Conservation (phyloP, 345 rosid genomes). For the Angophora floribunda region DNA sequence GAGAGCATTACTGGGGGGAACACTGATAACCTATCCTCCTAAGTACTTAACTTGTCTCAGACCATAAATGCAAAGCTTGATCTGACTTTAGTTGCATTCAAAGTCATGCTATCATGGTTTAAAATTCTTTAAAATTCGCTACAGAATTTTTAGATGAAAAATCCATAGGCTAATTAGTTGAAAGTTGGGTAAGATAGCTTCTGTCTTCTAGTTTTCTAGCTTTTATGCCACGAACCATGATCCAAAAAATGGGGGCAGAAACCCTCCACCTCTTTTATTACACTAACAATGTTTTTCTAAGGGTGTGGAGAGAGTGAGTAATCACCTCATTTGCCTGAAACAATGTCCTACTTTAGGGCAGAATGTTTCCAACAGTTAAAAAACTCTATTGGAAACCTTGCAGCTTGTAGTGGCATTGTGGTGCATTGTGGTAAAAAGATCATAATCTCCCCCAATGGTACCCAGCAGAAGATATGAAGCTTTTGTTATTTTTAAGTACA, state of each 20-base stretch:
- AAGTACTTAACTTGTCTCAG: neutral
- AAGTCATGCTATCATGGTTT: neutral
- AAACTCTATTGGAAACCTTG: neutral
- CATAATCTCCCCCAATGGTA: neutral
- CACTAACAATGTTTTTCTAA: neutral
- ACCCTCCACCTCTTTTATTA: neutral
- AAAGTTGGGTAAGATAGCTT: neutral
- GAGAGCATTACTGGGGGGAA: neutral
- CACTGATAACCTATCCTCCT: neutral
- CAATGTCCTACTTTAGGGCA: neutral
- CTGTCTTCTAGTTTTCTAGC: neutral
- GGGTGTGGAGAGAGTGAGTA: neutral
- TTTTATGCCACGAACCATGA: neutral
- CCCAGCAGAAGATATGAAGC: neutral
- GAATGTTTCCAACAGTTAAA: neutral
- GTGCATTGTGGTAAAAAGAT: neutral
- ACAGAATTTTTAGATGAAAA: neutral
- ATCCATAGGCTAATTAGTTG: neutral
- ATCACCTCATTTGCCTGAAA: neutral
- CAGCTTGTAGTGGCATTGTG: neutral
- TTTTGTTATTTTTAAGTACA: neutral
- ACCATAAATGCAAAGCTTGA: neutral
- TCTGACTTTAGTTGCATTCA: neutral
- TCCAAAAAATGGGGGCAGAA: neutral
- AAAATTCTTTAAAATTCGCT: neutral